Evolutionary conservation across 2,329 filamentous ascomycete species (phyloP).

Genomic region (Aspergillus ibericus): DNA sequence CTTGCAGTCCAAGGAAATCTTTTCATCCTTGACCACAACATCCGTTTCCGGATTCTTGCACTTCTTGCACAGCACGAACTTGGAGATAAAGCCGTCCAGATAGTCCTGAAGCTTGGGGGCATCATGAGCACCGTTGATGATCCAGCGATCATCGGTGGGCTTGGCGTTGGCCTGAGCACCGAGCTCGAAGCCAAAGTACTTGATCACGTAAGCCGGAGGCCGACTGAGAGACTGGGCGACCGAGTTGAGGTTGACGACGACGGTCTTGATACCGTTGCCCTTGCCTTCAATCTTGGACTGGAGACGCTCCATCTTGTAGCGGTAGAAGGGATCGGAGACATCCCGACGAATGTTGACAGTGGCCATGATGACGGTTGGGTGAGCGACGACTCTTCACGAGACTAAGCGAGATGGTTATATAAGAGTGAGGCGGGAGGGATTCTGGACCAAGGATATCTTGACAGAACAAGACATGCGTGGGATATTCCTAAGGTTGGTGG

Average conservation of each 20-base stretch:
- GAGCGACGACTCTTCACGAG: slow-evolving; percentile 28
- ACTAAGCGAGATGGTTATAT: slow-evolving; percentile 30
- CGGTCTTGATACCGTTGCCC: slow-evolving; percentile 99
- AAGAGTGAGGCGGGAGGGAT: slow-evolving; percentile 36
- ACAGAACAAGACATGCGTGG: slow-evolving; percentile 62
- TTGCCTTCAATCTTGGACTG: slow-evolving; percentile 99
- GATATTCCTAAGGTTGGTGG: slow-evolving; percentile 25
- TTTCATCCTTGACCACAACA: slow-evolving; percentile 88
- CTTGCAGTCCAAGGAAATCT: slow-evolving; percentile 95
- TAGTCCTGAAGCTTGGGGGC: slow-evolving; percentile 95
- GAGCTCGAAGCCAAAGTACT: slow-evolving; percentile 99
- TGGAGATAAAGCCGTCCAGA: slow-evolving; percentile 96
- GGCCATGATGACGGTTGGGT: slow-evolving; percentile 72
- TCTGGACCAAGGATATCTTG: slow-evolving; percentile 47
- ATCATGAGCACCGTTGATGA: slow-evolving; percentile 98
- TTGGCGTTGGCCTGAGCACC: slow-evolving; percentile 98
- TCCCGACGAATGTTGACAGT: slow-evolving; percentile 98
- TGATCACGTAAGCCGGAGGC: slow-evolving; percentile 93
- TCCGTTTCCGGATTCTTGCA: slow-evolving; percentile 99
- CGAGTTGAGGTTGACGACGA: slow-evolving; percentile 94
- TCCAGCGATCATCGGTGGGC: slow-evolving; percentile 97
- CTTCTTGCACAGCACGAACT: slow-evolving; percentile 98
- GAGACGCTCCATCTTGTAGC: slow-evolving; percentile 99
- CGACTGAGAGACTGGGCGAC: slow-evolving; percentile 90
- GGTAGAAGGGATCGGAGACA: slow-evolving; percentile 98